Conservation (phyloP, 129 eudicot species). For the Arctium lappa region DNA sequence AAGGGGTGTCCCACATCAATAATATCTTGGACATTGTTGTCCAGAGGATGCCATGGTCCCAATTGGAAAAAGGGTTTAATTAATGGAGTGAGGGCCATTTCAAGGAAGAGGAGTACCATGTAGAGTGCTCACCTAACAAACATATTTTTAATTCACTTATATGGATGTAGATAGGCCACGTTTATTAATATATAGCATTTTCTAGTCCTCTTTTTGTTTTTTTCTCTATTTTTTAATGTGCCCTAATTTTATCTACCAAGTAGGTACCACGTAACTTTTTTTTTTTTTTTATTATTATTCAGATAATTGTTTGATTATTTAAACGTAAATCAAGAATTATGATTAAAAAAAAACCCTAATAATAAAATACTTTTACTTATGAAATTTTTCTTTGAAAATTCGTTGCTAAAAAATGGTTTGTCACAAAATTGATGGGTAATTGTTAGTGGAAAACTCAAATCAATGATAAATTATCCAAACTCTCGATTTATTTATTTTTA, state of each 20-base stretch:
- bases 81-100: constrained; percentile 36
- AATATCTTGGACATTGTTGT: constrained; percentile 38
- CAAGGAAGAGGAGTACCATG: constrained; percentile 34
- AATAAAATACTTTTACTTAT: too few species aligned
- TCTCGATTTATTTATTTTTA: too few species aligned
- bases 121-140: constrained; percentile 36
- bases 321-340: too few species aligned
- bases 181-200: constrained; percentile 9
- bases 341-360: too few species aligned
- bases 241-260: neutral
- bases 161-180: constrained; percentile 63
- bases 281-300: neutral
- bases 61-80: constrained; percentile 18
- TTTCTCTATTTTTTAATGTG: neutral
- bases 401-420: too few species aligned
- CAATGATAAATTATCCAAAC: too few species aligned
- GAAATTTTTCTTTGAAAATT: too few species aligned
- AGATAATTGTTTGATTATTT: too few species aligned
- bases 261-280: neutral
- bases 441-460: too few species aligned
- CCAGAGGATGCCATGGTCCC: constrained; percentile 40
- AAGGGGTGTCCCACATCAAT: constrained; percentile 26
- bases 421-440: too few species aligned
- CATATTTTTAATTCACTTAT: constrained; percentile 30
- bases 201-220: constrained; percentile 23